These are phyloP conservation scores for Tillandsia leiboldiana DNA, from an alignment of 176 grass and related monocot genomes.

Conservation along the genomic window DNA sequence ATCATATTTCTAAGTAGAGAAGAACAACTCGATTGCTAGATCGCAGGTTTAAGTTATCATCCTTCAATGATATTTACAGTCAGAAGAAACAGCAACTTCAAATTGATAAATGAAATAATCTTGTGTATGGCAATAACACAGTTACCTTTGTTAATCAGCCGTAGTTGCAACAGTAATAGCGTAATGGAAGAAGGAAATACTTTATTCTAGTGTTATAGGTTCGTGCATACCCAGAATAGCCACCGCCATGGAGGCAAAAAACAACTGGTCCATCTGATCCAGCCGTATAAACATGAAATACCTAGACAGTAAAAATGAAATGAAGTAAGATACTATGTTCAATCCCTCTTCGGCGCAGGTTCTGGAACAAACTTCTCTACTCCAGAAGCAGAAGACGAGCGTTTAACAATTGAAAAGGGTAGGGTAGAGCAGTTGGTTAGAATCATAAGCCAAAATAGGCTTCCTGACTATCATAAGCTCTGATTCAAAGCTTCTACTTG, in stretches of 20 bases:
- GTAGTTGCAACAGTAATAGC: not conserved
- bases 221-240: slow-evolving; percentile 78
- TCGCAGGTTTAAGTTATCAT: no score
- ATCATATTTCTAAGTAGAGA: no score
- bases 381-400: no score
- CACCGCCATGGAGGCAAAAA: slow-evolving; percentile 91
- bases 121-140: no score
- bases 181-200: not conserved
- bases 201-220: slow-evolving; percentile 2
- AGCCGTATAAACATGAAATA: slow-evolving; percentile 69
- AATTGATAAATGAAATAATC: no score
- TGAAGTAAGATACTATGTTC: not conserved
- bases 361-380: not conserved
- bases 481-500: not conserved
- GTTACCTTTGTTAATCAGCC: not conserved
- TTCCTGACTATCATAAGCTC: no score
- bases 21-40: no score
- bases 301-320: slow-evolving; percentile 23
- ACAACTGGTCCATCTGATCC: slow-evolving; percentile 86
- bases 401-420: no score
- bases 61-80: no score
- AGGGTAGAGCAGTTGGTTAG: no score
- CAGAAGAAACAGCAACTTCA: no score
- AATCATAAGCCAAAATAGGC: no score
- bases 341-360: not conserved